These are phyloP conservation scores for Chenopodium quinoa DNA, from an alignment of 148 eudicot species.

Conservation along the genomic window DNA sequence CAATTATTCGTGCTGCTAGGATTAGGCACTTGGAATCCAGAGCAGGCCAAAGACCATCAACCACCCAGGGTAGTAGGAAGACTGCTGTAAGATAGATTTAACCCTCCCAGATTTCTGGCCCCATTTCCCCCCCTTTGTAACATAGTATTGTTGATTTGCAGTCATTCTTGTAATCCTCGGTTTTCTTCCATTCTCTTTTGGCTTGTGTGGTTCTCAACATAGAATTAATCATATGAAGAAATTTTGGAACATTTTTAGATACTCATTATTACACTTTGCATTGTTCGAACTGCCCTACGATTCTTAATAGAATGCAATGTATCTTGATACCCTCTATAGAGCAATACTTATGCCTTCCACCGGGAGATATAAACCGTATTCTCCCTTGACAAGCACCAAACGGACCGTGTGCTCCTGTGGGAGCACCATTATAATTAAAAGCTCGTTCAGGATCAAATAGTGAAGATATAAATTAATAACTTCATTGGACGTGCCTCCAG, in stretches of 20 bases:
- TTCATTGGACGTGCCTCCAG: neutral
- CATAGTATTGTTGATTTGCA: conserved; percentile 4
- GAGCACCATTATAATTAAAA: neutral
- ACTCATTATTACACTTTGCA: too few relatives aligned
- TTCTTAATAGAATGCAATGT: neutral
- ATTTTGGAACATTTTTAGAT: neutral
- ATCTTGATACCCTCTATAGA: neutral
- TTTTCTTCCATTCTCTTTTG: conserved; percentile 7
- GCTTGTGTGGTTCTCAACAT: conserved; percentile 3
- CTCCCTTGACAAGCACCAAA: neutral
- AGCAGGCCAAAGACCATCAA: conserved; percentile 34
- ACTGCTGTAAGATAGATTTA: conserved; percentile 15
- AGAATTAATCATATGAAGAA: neutral
- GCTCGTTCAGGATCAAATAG: too few relatives aligned
- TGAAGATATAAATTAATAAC: neutral
- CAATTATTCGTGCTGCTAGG: conserved; percentile 56
- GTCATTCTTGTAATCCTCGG: conserved; percentile 6
- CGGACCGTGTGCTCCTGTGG: neutral
- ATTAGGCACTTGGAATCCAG: conserved; percentile 43
- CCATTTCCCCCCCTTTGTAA: conserved; percentile 14
- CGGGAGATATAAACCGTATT: neutral
- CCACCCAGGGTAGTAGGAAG: conserved; percentile 37
- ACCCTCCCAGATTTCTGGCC: neutral
- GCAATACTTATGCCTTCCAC: neutral
- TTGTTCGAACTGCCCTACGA: neutral